These are phyloP conservation scores for Toxicodendron radicans DNA, from an alignment of 345 rosid genomes.

Conservation along the genomic window DNA sequence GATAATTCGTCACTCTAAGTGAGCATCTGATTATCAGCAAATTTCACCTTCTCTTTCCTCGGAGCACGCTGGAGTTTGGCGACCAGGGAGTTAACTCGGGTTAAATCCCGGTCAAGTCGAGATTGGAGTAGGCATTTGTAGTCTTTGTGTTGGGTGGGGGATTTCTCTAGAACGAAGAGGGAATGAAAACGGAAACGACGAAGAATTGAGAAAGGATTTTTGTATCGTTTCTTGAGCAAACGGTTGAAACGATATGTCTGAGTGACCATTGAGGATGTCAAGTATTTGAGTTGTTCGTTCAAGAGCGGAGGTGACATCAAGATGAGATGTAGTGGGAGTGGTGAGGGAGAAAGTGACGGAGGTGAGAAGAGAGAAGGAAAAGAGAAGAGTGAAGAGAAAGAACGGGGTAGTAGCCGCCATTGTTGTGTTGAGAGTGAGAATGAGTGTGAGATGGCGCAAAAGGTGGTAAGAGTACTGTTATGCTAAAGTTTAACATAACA, in stretches of 20 bases:
- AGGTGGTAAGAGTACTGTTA: no score
- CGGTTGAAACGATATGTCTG: not conserved
- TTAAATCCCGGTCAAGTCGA: constrained; percentile 74
- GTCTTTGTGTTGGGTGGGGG: constrained; percentile 45
- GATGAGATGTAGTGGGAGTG: constrained; percentile 30
- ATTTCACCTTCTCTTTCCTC: constrained; percentile 47
- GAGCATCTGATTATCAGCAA: constrained; percentile 30
- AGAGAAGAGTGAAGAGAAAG: constrained; percentile 11
- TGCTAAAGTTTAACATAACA: no score
- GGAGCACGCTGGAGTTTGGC: constrained; percentile 45
- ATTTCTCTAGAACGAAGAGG: constrained; percentile 64
- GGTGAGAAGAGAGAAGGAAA: not conserved
- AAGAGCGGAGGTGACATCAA: constrained; percentile 56
- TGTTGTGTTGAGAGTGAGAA: not conserved
- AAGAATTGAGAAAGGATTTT: not conserved
- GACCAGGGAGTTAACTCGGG: constrained; percentile 53
- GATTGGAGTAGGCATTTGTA: constrained; percentile 57
- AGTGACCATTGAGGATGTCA: constrained; percentile 27
- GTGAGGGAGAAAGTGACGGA: constrained; percentile 39
- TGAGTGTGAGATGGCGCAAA: not conserved
- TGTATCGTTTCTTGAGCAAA: not conserved
- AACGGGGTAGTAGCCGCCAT: constrained; percentile 9
- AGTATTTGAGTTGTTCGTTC: constrained; percentile 31
- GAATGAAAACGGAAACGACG: constrained; percentile 43
- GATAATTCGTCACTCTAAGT: constrained; percentile 53